Evolutionary conservation across 352 stramenopile genomes (phyloP), one percentile per base, ranked within the genome.

Genomic region (Globisporangium polare): DNA sequence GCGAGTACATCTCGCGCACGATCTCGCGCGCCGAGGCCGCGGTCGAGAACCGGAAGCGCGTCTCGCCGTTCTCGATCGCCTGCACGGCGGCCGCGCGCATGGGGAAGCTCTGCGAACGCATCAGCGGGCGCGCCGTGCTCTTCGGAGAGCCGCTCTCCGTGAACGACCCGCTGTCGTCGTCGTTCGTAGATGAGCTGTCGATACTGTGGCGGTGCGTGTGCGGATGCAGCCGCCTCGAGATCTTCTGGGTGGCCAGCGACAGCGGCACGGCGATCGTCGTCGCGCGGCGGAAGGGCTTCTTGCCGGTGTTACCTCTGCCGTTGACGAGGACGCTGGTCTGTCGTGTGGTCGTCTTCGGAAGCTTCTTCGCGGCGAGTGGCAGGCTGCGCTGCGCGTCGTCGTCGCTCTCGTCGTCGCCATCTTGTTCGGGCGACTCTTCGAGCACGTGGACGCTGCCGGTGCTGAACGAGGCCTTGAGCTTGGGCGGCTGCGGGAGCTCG

Each of bases 1-100:
- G 77, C 20, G 78, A 80, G 60, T 92, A 75, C 78, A 90, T 90
- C 66, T 90, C 77, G 27, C 83, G 80, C 54, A 90, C 80, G 10
- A 72, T 76, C 31, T 88, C 83, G 18, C 80, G 80, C 41, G 68
- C 78, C 4, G 75, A 86, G 47, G 70, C 72, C 1, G 79, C 73
- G 1, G 80, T 86, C 6, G 77, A 85, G 63, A 86, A 88, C 8
- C 69, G 74, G 63, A 92, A 89, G 41, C 75, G 71, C 53, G 84
- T 73, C 39, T 84, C 71, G 13, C 75, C 71, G 13, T 77, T 74
- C 52, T 80, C 68, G 31, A 90, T 90, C 12, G 80, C 83, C 47
- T 88, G 66, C 12, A 89, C 57, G 0, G 77, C 80, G 0, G 78
- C 79, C 4, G 73, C 73, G 33, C 78, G 78, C 53, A 80, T 74